Evolutionary conservation across 2,329 filamentous ascomycete genomes (phyloP).

Genomic region (Colletotrichum sp.): DNA sequence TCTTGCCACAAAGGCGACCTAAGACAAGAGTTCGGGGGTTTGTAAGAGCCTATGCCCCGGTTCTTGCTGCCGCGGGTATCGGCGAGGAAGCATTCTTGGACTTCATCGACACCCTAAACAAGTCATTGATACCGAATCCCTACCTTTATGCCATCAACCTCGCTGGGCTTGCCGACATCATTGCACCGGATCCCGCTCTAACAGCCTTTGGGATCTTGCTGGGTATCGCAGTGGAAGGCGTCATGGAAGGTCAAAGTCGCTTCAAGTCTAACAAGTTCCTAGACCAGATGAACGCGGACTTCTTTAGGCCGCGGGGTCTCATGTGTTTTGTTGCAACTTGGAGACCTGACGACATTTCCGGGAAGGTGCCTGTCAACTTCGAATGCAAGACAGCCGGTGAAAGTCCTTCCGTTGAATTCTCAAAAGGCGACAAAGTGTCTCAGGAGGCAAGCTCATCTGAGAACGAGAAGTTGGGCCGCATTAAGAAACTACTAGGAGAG

Average conservation of each 20-base stretch:
- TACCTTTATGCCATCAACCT: constrained; percentile 47
- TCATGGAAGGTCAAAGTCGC: constrained; percentile 43
- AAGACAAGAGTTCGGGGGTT: constrained; percentile 53
- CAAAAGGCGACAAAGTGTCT: not conserved
- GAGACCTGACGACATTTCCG: constrained; percentile 40
- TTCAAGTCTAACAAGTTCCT: constrained; percentile 58
- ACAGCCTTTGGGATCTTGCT: constrained; percentile 48
- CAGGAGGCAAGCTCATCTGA: not conserved
- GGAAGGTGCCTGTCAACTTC: constrained; percentile 33
- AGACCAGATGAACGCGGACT: constrained; percentile 58
- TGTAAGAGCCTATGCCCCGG: constrained; percentile 56
- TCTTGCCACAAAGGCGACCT: constrained; percentile 58
- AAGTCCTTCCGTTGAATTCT: too few species aligned
- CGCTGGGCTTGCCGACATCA: constrained; percentile 40
- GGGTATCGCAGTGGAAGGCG: constrained; percentile 44
- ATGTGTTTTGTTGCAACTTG: constrained; percentile 57
- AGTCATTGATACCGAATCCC: constrained; percentile 36
- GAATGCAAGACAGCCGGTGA: constrained; percentile 18
- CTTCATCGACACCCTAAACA: constrained; percentile 53
- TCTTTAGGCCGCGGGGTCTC: constrained; percentile 62
- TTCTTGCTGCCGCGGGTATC: constrained; percentile 50
- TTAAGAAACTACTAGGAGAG: not conserved
- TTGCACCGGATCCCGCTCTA: constrained; percentile 43
- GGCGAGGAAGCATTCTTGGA: constrained; percentile 51
- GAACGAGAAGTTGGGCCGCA: not conserved